phyloP scores from a whole-genome alignment of 1,284 basidiomycete species.

The Blastosporella zonata region DNA sequence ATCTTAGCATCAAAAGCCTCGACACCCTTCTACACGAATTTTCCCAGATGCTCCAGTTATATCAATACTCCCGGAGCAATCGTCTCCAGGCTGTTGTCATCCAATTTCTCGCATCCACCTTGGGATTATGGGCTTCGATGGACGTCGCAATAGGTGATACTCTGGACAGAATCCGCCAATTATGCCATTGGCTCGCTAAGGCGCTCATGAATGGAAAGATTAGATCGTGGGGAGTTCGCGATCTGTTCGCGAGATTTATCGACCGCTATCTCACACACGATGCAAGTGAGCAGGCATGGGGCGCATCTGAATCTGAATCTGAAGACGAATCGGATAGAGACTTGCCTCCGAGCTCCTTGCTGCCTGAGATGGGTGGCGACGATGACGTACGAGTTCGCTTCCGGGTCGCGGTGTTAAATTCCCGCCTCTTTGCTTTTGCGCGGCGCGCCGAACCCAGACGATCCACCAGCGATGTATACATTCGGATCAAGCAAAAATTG shows the following conservation, averaged over 20 bases:
- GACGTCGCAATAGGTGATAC: slow-evolving; percentile 37
- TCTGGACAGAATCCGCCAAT: slow-evolving; percentile 40
- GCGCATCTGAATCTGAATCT: slow-evolving; percentile 25
- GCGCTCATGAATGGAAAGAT: slow-evolving; percentile 44
- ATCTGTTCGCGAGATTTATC: slow-evolving; percentile 64
- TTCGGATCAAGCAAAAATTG: slow-evolving; percentile 40
- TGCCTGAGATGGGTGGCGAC: slow-evolving; percentile 60
- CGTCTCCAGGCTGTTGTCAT: slow-evolving; percentile 53
- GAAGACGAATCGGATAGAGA: slow-evolving; percentile 27
- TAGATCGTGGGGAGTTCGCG: slow-evolving; percentile 67
- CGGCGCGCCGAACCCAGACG: slow-evolving; percentile 21
- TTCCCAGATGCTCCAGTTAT: slow-evolving; percentile 49
- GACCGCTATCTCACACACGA: slow-evolving; percentile 64
- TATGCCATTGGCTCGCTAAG: slow-evolving; percentile 55
- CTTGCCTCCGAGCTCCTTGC: slow-evolving; percentile 41
- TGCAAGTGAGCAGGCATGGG: slow-evolving; percentile 53
- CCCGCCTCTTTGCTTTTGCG: slow-evolving; percentile 55
- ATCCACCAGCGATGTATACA: slow-evolving; percentile 41
- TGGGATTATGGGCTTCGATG: slow-evolving; percentile 55
- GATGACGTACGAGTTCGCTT: slow-evolving; percentile 86
- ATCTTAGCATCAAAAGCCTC: slow-evolving; percentile 49
- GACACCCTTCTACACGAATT: slow-evolving; percentile 55
- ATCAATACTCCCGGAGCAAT: slow-evolving; percentile 58
- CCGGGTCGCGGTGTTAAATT: slow-evolving; percentile 63
- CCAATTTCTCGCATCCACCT: slow-evolving; percentile 65